Base-by-base conservation (phyloP, 176 grass and related monocot genomes). In the Stipa capillata region DNA sequence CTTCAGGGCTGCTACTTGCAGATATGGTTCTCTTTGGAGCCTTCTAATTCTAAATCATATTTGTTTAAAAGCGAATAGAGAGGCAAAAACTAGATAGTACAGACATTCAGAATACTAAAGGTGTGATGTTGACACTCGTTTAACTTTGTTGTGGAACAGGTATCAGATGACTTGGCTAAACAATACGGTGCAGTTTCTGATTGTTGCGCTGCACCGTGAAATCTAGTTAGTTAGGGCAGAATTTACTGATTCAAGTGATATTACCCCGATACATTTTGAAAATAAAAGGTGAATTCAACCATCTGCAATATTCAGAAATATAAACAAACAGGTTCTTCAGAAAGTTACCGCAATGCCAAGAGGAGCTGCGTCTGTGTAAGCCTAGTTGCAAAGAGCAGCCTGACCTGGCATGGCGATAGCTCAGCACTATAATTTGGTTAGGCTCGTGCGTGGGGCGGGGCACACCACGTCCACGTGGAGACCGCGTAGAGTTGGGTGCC, bases 401-500 rank as follows among this genome's bases (percentile, higher is more conserved):
- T 64, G 29, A 54, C 14, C 20, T 63, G 33, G 25, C 34, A 51
- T 60, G 35, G 25, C 41, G 53, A 21, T 55, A 21, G 59, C 24
- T 29, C 35, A 67, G 20, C 15, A 61, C 49, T 48, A 4, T 18
- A 60, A 20, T 14, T 3, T 48, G 23, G 48, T 79, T 27, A 84
- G n/a, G 80, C 29, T 57, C 78, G 57, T 12, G 23, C 23, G 49
- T 84, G 74, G 33, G 56, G 31, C 23, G 57, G 27, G 5, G 86
- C 24, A 80, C 74, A 79, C 39, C 48, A 88, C 31, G 80, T 37
- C 91, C 87, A 90, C 36, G 59, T 68, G 8, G 91, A 90, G 1
- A 73, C 85, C 0, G 77, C 83, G 62, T 93, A 93, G 23, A 93
- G 69, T 12, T 48, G 58, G 0, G 82, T 85, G 39, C 81, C 87